phyloP scores from a whole-genome alignment of 768 basidiomycete species.

The Dentipellis sp. region DNA sequence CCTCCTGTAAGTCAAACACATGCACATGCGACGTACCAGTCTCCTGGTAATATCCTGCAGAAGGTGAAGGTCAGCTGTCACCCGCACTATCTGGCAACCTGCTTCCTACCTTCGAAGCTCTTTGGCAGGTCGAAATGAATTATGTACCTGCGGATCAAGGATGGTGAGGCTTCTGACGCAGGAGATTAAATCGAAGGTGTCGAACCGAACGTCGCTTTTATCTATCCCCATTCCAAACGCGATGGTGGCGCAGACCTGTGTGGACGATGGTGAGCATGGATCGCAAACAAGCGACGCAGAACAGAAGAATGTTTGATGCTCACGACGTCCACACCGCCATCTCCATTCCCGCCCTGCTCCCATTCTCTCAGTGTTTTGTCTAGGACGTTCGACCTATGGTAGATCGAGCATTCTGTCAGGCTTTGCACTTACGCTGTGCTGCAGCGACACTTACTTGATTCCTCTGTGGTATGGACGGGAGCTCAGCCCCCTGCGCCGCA shows the following conservation, averaged over 20 bases:
- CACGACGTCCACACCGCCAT: constrained; percentile 55
- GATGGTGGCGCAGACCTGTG: constrained; percentile 66
- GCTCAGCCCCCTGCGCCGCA: constrained; percentile 58
- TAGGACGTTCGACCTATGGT: constrained; percentile 35
- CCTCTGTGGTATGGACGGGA: constrained; percentile 73
- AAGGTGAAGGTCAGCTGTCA: neutral
- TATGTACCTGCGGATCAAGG: constrained; percentile 40
- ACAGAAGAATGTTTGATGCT: constrained; percentile 17
- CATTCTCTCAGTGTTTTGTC: constrained; percentile 49
- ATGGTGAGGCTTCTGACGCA: neutral
- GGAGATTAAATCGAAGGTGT: neutral
- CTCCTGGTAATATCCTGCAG: constrained; percentile 76
- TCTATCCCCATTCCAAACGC: constrained; percentile 88
- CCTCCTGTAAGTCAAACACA: neutral
- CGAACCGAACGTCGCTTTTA: constrained; percentile 65
- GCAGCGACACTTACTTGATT: constrained; percentile 26
- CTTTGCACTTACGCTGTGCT: too few relatives aligned
- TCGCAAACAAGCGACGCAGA: neutral
- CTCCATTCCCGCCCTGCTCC: constrained; percentile 41
- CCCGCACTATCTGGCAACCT: neutral
- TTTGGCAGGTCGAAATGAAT: constrained; percentile 79
- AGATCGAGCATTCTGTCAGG: neutral
- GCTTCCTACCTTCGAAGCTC: constrained; percentile 62
- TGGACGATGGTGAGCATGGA: neutral
- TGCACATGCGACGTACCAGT: constrained; percentile 41